Evolutionary conservation across 805 yeast species (phyloP), one percentile per base, ranked within the genome.

Genomic region (Barnettozyma pratensis): DNA sequence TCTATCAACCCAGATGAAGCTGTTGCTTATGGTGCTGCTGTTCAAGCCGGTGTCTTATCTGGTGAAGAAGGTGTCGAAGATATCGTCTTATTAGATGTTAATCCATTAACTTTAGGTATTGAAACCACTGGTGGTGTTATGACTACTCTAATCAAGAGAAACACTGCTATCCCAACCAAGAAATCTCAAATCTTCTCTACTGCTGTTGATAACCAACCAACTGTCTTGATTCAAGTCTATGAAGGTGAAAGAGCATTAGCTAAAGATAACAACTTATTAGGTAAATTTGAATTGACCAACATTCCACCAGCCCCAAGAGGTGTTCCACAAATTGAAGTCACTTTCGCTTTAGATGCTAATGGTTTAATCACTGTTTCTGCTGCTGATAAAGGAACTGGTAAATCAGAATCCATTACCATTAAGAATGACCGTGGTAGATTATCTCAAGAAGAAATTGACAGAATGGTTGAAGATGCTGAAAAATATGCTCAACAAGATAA

Each of bases 1-100:
- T 92, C 96, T 64, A 92, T 92, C 66, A 92, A 92, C 78, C 98
- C 99, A 55, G 99, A 92, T 75, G 99, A 92, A 79, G 99, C 99
- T 69, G 98, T 92, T 65, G 99, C 98, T 40, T 92, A 84, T 64
- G 99, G 99, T 81, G 98, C 98, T 53, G 97, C 99, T 55, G 97
- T 92, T 55, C 99, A 92, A 77, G 98, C 96, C 50, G 98, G 98
- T 77, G 95, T 92, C 60, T 76, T 92, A 57, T 83, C 96, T 48
- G 98, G 98, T 71, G 97, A 91, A 73, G 90, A 85, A 63, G 94
- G 95, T 70, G 94, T 83, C 55, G 95, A 86, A 63, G 94, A 86
- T 66, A 83, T 86, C 61, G 92, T 92, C 56, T 76, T 90, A 65
- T 79, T 91, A 64, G 97, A 90, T 74, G 97, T 90, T 55, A 88